Evolutionary conservation across 2,329 filamentous ascomycete species (phyloP).

Genomic region (Fusarium nurragi): DNA sequence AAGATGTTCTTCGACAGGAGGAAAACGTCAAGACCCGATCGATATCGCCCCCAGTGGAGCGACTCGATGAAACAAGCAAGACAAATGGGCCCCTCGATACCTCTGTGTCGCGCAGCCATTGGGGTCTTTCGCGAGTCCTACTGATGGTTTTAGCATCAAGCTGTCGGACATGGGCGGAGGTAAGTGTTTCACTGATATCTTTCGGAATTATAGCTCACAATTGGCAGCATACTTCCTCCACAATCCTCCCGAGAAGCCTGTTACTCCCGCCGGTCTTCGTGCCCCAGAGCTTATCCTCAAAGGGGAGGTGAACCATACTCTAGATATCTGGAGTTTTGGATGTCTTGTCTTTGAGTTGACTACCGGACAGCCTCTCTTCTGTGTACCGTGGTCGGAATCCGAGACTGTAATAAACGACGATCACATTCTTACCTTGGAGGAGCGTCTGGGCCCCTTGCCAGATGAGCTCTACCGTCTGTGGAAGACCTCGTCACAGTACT

Average conservation of each 20-base stretch:
- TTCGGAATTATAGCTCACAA: not conserved
- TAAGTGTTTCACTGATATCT: not conserved
- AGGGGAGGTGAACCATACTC: not conserved
- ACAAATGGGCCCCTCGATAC: conserved; percentile 17
- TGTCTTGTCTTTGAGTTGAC: conserved; percentile 24
- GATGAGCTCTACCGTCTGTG: not conserved
- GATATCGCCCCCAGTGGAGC: conserved; percentile 5
- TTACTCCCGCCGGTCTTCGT: conserved; percentile 1
- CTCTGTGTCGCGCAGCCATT: conserved; percentile 12
- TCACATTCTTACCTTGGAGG: not conserved
- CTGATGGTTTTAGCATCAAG: not conserved
- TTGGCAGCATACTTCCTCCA: conserved; percentile 4
- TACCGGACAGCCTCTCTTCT: conserved; percentile 16
- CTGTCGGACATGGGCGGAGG: conserved; percentile 24
- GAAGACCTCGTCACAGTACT: conserved; percentile 9
- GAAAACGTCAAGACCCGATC: not conserved
- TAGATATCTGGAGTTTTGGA: conserved; percentile 28
- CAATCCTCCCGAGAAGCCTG: not conserved
- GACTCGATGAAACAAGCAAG: conserved; percentile 15
- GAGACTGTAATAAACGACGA: not conserved
- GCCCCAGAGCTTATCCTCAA: conserved; percentile 17
- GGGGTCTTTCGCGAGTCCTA: not conserved
- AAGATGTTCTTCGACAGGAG: not conserved
- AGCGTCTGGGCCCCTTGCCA: not conserved
- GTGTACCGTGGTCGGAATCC: not conserved